Conservation (phyloP, 2,329 filamentous ascomycete genomes). For the Fusarium virguliforme region DNA sequence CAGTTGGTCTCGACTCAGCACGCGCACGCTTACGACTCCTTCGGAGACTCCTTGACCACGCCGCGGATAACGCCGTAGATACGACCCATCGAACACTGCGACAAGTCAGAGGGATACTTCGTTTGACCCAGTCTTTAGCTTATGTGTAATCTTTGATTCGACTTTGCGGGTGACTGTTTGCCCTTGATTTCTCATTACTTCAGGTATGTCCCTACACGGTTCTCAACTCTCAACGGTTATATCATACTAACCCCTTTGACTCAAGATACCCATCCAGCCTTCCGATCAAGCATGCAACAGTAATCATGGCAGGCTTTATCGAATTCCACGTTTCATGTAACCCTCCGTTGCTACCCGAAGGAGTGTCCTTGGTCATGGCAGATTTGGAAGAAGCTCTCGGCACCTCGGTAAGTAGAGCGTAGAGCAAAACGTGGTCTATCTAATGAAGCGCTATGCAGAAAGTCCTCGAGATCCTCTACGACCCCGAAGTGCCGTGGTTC, state of each 20-base stretch:
- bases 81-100: neutral
- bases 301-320: conserved; percentile 36
- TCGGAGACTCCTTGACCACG: neutral
- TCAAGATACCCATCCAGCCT: neutral
- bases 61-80: neutral
- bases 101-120: neutral
- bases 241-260: neutral
- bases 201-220: neutral
- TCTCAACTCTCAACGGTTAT: neutral
- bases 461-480: conserved; percentile 56
- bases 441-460: conserved; percentile 23
- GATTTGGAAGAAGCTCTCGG: conserved; percentile 21
- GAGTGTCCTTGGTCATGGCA: conserved; percentile 51
- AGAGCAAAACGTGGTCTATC: neutral
- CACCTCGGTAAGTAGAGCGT: conserved; percentile 29
- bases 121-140: neutral
- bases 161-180: neutral
- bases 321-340: conserved; percentile 58
- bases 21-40: neutral
- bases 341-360: conserved; percentile 53
- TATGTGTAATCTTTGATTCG: neutral
- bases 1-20: neutral
- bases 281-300: neutral
- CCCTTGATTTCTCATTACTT: neutral
- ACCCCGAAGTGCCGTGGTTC: conserved; percentile 57